Percentiles rank a stretch among this genome's conserved stretches.
Evolutionary conservation across 2,329 filamentous ascomycete genomes (phyloP).

Genomic region (Aspergillus sp.): DNA sequence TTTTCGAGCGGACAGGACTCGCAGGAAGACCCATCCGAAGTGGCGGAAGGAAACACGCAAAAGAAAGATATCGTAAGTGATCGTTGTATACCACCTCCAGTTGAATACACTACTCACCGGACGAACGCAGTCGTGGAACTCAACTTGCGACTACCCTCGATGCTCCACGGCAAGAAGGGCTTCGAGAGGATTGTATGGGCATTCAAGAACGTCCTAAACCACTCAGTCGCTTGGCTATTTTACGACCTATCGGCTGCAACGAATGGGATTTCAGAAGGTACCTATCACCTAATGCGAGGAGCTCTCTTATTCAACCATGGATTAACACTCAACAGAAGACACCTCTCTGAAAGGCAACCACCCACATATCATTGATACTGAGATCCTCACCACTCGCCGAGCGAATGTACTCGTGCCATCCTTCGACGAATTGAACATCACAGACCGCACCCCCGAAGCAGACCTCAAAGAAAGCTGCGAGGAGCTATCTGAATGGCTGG

Average conservation of each 20-base stretch:
- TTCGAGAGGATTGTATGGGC: conserved; percentile 78
- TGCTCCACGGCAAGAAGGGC: conserved; percentile 79
- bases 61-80: conserved; percentile 70
- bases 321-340: conserved; percentile 20
- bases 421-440: conserved; percentile 26
- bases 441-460: conserved; percentile 36
- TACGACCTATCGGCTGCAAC: conserved; percentile 53
- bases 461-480: conserved; percentile 60
- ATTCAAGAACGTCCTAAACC: conserved; percentile 71
- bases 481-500: conserved; percentile 63
- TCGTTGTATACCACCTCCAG: not conserved
- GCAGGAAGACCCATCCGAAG: conserved; percentile 65
- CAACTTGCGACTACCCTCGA: conserved; percentile 70
- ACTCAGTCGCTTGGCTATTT: conserved; percentile 74
- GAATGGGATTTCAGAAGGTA: conserved; percentile 43
- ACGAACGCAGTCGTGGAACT: conserved; percentile 65
- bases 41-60: conserved; percentile 61
- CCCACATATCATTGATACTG: conserved; percentile 35
- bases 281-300: not conserved
- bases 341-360: conserved; percentile 36
- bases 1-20: conserved; percentile 79
- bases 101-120: conserved; percentile 13
- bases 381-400: conserved; percentile 23
- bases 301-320: not conserved
- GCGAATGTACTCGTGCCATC: conserved; percentile 30